Base-by-base conservation (phyloP, 208 protist genomes). In the Trypanosoma rangeli region DNA sequence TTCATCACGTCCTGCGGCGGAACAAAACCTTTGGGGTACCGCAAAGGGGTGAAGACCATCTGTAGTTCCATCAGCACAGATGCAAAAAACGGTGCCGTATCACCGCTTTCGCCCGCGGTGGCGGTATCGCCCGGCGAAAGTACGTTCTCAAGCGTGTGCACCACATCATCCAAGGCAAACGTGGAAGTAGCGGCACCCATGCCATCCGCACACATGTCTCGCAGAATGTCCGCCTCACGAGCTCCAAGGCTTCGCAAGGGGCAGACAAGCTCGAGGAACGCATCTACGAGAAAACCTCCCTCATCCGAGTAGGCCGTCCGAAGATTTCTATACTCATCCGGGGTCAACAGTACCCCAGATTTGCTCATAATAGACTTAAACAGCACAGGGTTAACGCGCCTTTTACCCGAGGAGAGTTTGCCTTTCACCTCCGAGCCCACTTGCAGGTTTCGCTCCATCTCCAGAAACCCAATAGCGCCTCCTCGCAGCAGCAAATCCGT, bases 231-330 rank as follows among this genome's bases (percentile, higher is more conserved):
- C n/a, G 44, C 16, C 28, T 66, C 33, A 44, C 18, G 16, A 0
- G 44, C 50, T 10, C 49, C 29, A 61, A 76, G 64, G 24, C 12
- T 26, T n/a, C 48, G 35, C 16, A 68, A 60, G 3, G 79, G 79
- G 37, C 75, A 72, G 9, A 86, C 67, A 26, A 69, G 63, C 5
- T 63, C 44, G 39, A 85, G 60, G 37, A 84, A 79, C 9, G 71
- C 62, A 63, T 90, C 86, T 13, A 87, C 68, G 29, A 93, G 68
- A 69, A 93, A 92, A 24, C 91, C 91, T 3, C 90, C 87, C 24
- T 82, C 58, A 73, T 96, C 91, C 57, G 79, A 85, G 74, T 86
- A 94, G 28, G 81, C 90, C 2, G 82, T 64, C 8, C 80, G 69
- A 44, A 94, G 74, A 16, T 31, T 44, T 16, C 67, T 73, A 68